Evolutionary conservation across 2,329 filamentous ascomycete species (phyloP), one percentile per base, ranked within the genome.

Genomic region (Pseudodiploospora longispora): DNA sequence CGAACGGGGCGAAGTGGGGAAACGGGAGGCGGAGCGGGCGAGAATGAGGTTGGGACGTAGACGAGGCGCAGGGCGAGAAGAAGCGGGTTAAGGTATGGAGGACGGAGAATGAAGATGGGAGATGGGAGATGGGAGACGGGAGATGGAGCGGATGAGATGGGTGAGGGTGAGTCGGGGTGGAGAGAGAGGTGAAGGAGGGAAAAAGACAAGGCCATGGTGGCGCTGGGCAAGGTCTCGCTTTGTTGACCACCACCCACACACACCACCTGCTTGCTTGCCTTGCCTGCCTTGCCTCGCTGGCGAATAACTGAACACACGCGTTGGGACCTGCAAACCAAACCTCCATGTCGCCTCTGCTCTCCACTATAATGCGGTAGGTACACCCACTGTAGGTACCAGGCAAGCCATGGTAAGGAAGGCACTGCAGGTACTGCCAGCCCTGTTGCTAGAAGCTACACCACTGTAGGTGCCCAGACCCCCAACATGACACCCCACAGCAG

Each of bases 101-200:
- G 47, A 50, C 52, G 51, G 56, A 52, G 53, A 46, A 51, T 52
- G 55, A 49, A 51, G 54, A 52, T 50, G 52, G 47, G 50, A 47
- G 58, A 42, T 46, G 45, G 47, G 50, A 47, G 55, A 54, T 53
- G 52, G 47, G 44, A 47, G 46, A 47, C 40, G 42, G 47, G 45
- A 36, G 42, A 47, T 43, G 43, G 47, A 49, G 53, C 50, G 53
- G 47, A 53, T 52, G 51, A 50, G 53, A 46, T 40, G 45, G 44
- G 47, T 49, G 49, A 48, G 50, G 48, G 50, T 47, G 55, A 55
- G 52, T 51, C 47, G 51, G 56, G 48, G 57, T 57, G 56, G 57
- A 55, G 52, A 58, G 53, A 53, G 56, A 60, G 53, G 56, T 46
- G 49, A 49, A 47, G 48, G 50, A 51, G 49, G 54, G 47, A 49